Evolutionary conservation across 805 yeast genomes (phyloP).

Genomic region (Trichomonascus vanleenenianus): DNA sequence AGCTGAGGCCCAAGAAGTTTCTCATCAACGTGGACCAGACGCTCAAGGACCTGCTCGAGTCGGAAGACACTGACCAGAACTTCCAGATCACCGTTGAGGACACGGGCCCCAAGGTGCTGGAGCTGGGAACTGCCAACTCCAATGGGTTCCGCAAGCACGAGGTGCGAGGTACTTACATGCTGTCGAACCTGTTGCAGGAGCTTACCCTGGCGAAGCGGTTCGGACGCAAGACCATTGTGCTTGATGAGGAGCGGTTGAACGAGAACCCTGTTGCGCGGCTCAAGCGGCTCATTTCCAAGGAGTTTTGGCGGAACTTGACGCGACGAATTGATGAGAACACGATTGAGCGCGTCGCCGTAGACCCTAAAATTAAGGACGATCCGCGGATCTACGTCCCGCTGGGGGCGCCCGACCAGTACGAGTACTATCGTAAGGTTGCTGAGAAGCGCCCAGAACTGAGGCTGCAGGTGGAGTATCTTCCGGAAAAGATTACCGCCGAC

Average conservation of each 20-base stretch:
- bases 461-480: conserved; percentile 71
- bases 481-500: conserved; percentile 65
- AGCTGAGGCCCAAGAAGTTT: conserved; percentile 39
- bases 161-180: conserved; percentile 82
- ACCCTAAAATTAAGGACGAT: conserved; percentile 50
- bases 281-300: conserved; percentile 60
- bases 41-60: conserved; percentile 54
- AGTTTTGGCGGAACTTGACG: conserved; percentile 76
- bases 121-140: conserved; percentile 76
- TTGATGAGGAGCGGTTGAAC: conserved; percentile 76
- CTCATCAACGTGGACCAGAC: conserved; percentile 74
- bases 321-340: conserved; percentile 57
- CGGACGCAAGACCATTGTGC: conserved; percentile 67
- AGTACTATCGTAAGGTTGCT: conserved; percentile 53
- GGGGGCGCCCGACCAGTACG: conserved; percentile 61
- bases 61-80: conserved; percentile 81
- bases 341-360: conserved; percentile 64
- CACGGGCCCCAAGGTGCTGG: conserved; percentile 73
- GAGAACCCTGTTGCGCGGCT: conserved; percentile 83
- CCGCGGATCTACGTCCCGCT: conserved; percentile 77
- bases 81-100: conserved; percentile 82
- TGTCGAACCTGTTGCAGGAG: conserved; percentile 81
- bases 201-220: conserved; percentile 75
- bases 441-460: conserved; percentile 44
- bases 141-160: conserved; percentile 68